phyloP scores from a whole-genome alignment of 192 early-diverging fungal genomes.

The Coemansia sp. region DNA sequence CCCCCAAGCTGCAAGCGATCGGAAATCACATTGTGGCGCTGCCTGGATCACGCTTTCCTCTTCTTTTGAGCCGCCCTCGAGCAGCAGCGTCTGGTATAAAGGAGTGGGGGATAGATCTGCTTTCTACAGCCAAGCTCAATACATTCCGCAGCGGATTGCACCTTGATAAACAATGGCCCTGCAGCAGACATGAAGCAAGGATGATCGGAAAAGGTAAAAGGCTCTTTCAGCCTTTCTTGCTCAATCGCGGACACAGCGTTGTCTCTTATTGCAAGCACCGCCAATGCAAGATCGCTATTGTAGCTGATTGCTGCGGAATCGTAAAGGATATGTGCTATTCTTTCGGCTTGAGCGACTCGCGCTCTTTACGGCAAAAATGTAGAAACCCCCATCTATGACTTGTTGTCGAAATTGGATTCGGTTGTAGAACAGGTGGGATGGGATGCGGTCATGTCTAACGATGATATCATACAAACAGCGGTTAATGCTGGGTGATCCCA shows the following conservation, averaged over 20 bases:
- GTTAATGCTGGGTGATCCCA: too few species aligned
- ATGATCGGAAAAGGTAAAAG: background rate
- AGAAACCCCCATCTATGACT: too few species aligned
- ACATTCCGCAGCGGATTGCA: background rate
- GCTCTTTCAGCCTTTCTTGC: background rate
- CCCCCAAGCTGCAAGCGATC: conserved; percentile 30
- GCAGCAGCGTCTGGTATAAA: background rate
- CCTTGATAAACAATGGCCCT: background rate
- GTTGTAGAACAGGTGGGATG: too few species aligned
- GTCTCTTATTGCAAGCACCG: too few species aligned
- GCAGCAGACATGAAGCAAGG: background rate
- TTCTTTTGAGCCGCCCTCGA: background rate
- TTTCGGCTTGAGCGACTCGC: too few species aligned
- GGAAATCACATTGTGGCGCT: conserved; percentile 40
- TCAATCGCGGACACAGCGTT: background rate
- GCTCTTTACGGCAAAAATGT: too few species aligned
- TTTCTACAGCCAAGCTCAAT: background rate
- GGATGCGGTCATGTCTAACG: too few species aligned
- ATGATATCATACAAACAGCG: too few species aligned
- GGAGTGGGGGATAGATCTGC: background rate
- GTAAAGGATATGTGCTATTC: too few species aligned
- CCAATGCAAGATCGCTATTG: too few species aligned
- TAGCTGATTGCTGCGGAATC: too few species aligned
- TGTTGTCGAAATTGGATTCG: too few species aligned
- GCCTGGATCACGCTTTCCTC: background rate